Base-by-base conservation (phyloP, 345 rosid genomes). In the Pistacia vera region DNA sequence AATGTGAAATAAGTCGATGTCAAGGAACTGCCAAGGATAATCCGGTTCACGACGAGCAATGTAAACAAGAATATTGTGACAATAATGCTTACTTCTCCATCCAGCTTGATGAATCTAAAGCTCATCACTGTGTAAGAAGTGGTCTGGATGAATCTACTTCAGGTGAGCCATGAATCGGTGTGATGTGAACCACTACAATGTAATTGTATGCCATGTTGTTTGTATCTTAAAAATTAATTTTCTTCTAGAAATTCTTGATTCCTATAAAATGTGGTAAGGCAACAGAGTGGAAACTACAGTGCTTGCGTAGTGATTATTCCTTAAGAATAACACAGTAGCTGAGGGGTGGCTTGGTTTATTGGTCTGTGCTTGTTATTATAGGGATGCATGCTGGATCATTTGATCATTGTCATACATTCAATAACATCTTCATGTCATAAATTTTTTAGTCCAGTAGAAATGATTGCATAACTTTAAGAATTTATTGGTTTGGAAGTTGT, bases 1-100 rank as follows among this genome's bases (percentile, higher is more conserved):
- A 80, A 41, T 56, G 79, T 52, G 63, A 64, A 8, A 48, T 75
- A 65, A 61, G 48, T 78, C 55, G 59, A 17, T 74, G 58, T 70
- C 52, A 61, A 33, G 84, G 57, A 67, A 63, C 25, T 78, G 66
- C 51, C 74, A 22, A 61, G 54, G 77, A 71, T 80, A 75, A 79
- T 72, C 59, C 75, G 73, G 70, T 66, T 75, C 79, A 77, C 70
- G 78, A 77, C 56, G 81, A 83, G 56, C 72, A 75, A n/a, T 69
- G 66, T 54, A 70, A 55, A 10, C 77, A 79, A 72, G 16, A 38
- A 10, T 35, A 44, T 76, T 25, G 18, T 70, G 41, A 74, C 28
- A 10, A 73, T 36, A 83, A 74, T 56, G 48, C 73, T 68, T 1
- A 5, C 13, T 76, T 64, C 36, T 41, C 74, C 20, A 13, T 63